Base-by-base conservation (phyloP, 495 filamentous ascomycete genomes). In the Aspergillus nidulans region DNA sequence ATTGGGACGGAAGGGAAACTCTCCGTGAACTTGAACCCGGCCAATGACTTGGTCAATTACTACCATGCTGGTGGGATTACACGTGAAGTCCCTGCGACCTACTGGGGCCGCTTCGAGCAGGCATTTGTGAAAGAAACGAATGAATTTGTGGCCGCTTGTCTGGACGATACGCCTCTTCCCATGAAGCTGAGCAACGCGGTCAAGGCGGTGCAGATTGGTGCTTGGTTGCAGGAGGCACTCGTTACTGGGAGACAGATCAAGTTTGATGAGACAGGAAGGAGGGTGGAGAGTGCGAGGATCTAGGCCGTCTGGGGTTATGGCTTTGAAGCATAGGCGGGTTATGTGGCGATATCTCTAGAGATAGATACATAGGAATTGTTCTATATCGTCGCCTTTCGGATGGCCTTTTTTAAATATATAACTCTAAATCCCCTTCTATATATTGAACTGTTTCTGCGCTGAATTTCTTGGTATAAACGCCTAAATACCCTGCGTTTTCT, bases 61-160 rank as follows among this genome's bases (percentile, higher is more conserved):
- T 75, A 69, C 55, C 75, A 83, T 57, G 49, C 63, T 1, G 54
- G 53, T 1, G 82, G 84, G 0, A 63, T 86, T 15, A 61, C 77
- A 15, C 59, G 79, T 16, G 82, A 85, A 71, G 76, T 85, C 15
- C 80, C 82, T 1, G 66, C 66, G 58, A 65, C 74, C 41, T 87
- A 85, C 58, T 85, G 79, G 55, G 82, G 80, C 45, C 69, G 84
- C 12, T 87, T 86, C 56, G 76, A 82, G 67, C 58, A 77, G 50
- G 84, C 84, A 2, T 87, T 86, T 69, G 79, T 85, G 28, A 78
- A 65, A 1, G 84, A 86, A 68, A 76, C 79, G 18, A 80, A 81
- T 49, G 81, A 86, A 65, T 87, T 84, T 59, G 77, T 79, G 0
- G 77, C 65, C 19, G 65, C 67, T 18, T 78, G 76, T 49, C 47